A percentile compares a stretch with the other conserved stretches of the same genome.
Evolutionary conservation across 164 flowering plant genomes (phyloP).

Genomic region (Macadamia integrifolia): DNA sequence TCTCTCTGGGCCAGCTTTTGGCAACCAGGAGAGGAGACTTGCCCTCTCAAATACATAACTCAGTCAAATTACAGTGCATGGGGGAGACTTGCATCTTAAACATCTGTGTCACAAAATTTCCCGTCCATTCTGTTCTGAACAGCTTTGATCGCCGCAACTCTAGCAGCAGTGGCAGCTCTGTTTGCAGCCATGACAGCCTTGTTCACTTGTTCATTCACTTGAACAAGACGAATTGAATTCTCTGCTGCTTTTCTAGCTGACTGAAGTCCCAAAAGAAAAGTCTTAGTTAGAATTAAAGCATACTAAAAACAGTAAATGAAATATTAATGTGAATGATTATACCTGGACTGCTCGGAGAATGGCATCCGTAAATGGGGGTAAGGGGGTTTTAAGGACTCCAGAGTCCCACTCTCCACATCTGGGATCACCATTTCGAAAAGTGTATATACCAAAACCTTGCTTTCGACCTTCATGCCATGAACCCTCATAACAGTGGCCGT

Average conservation of each 20-base stretch:
- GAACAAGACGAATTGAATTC: conserved; percentile 51
- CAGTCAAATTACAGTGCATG: conserved; percentile 19
- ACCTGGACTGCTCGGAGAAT: conserved; percentile 84
- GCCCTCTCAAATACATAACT: conserved; percentile 13
- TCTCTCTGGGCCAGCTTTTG: conserved; percentile 17
- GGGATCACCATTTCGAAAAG: conserved; percentile 70
- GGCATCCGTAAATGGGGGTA: conserved; percentile 43
- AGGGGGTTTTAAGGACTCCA: conserved; percentile 54
- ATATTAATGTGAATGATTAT: conserved; percentile 1
- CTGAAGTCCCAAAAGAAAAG: conserved; percentile 28
- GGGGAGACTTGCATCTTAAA: conserved; percentile 18
- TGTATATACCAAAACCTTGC: conserved; percentile 90
- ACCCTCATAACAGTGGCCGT: conserved; percentile 92
- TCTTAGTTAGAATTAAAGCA: background rate
- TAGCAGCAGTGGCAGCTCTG: conserved; percentile 90
- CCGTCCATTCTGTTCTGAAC: conserved; percentile 85
- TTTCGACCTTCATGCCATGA: conserved; percentile 98
- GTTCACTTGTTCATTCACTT: conserved; percentile 79
- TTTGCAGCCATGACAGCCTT: conserved; percentile 77
- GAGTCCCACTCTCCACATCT: conserved; percentile 87
- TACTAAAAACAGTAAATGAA: background rate
- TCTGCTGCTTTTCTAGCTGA: conserved; percentile 78
- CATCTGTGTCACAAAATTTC: conserved; percentile 53
- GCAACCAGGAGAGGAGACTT: conserved; percentile 23
- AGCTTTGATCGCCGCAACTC: conserved; percentile 94